Percentiles rank a stretch among this genome's conserved stretches.
These are phyloP conservation scores for Exsudoporus floridanus DNA, from an alignment of 1,284 basidiomycete species.

Conservation along the genomic window DNA sequence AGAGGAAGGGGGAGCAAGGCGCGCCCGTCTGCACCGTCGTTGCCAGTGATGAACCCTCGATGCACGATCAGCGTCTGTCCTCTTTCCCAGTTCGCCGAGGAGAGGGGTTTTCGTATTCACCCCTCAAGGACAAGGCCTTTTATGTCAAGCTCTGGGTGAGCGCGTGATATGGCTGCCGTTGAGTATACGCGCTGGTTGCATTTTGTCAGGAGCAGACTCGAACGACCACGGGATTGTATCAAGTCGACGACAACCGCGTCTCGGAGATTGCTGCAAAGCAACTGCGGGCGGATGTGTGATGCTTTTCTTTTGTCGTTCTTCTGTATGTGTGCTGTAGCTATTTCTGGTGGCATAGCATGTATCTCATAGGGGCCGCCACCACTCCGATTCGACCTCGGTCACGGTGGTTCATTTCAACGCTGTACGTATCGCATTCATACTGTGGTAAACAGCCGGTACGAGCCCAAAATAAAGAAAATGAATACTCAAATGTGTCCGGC, in stretches of 20 bases:
- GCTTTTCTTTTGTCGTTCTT: background rate
- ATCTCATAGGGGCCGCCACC: background rate
- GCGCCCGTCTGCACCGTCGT: slow-evolving; percentile 20
- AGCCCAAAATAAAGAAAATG: background rate
- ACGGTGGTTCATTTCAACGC: background rate
- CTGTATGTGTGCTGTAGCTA: background rate
- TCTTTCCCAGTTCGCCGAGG: slow-evolving; percentile 15
- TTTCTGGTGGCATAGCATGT: background rate
- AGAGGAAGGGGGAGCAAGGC: slow-evolving; percentile 22
- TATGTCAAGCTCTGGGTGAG: slow-evolving; percentile 23
- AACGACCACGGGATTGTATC: slow-evolving; percentile 30
- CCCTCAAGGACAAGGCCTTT: slow-evolving; percentile 16
- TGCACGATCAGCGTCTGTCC: slow-evolving; percentile 26
- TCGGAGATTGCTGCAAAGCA: slow-evolving; percentile 13
- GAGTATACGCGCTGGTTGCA: too few species aligned
- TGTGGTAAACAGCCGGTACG: background rate
- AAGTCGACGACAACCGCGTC: slow-evolving; percentile 19
- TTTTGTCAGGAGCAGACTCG: slow-evolving; percentile 33
- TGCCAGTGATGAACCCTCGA: background rate
- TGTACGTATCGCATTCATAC: background rate
- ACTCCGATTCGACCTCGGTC: background rate
- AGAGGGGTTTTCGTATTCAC: slow-evolving; percentile 23
- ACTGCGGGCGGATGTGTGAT: slow-evolving; percentile 1
- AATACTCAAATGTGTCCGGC: background rate
- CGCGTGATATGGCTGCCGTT: background rate